Conservation (phyloP, 441 rosid species). For the Euphorbia corollata region DNA sequence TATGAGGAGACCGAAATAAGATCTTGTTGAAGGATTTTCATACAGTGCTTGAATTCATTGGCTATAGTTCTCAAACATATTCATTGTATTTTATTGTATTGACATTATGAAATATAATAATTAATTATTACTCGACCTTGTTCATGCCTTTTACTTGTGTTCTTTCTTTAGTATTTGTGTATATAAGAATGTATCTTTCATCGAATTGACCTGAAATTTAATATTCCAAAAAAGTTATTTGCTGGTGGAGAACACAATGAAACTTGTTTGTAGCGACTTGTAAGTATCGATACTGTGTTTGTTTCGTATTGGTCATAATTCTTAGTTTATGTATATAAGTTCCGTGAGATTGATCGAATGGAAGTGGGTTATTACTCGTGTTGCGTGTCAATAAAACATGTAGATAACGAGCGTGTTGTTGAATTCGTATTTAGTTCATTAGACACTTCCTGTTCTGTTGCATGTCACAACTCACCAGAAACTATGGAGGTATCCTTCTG, state of each 20-base stretch:
- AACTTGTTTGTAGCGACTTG: no score
- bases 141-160: conserved; percentile 1
- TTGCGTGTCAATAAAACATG: neutral
- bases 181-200: neutral
- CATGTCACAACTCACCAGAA: conserved; percentile 7
- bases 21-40: neutral
- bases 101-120: neutral
- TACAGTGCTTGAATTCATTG: neutral
- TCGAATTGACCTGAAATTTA: neutral
- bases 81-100: neutral
- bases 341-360: neutral
- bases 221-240: neutral
- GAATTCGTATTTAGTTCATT: neutral
- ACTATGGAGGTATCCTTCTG: conserved; percentile 16
- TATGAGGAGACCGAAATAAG: neutral
- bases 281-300: neutral
- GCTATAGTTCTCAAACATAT: neutral
- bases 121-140: neutral
- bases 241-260: conserved; percentile 3
- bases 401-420: conserved; percentile 10
- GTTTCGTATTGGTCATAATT: neutral
- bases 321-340: neutral
- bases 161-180: neutral
- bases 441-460: conserved; percentile 6
- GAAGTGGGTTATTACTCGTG: neutral